Evolutionary conservation across 1,139 yeast species (phyloP), one percentile per base, ranked within the genome.

Genomic region (Suhomyces bolitotheri): DNA sequence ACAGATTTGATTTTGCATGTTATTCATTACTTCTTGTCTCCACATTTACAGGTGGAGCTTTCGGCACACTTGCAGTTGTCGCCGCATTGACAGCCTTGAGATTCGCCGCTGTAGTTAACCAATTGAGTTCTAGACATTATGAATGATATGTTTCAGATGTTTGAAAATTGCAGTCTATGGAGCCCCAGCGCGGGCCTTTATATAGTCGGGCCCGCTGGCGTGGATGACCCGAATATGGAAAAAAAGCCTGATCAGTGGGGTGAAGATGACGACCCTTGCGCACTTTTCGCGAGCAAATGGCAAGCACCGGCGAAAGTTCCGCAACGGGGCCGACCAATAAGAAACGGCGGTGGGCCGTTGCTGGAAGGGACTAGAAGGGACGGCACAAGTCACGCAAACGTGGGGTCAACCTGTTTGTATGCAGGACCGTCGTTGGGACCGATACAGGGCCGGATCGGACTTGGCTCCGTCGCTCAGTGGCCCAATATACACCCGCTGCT

Each of bases 11-110:
- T n/a, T n/a, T n/a, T 25, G 14, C 25, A 8, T 13, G 13, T 25
- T 22, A 17, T 22, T 6, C 20, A 17, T 34, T 40, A 38, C 23
- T 42, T 40, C 50, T 55, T 53, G 27, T 43, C 33, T 22, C 52
- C 50, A 41, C 64, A 59, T 33, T 51, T 41, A 41, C 63, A 58
- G 22, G 48, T 40, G 16, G 48, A 32, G 42, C 50, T 35, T 16
- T 51, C 54, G 17, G 43, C 33, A 41, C 66, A 60, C 45, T 57
- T 57, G 53, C 60, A 54, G 33, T 45, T 48, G 25, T 50, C 38
- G 27, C 60, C 56, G 36, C 62, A 55, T 22, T 47, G 15, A 44
- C 60, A 56, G 32, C 54, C 55, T 38, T 25, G 20, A 12, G 28
- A 23, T 33, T 47, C 44, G 23, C 45, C 38, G 29, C 49, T 28